A percentile compares a stretch with the other conserved stretches of the same genome.
Conservation (phyloP, 179 eudicot species). For the Corrigiola litoralis region DNA sequence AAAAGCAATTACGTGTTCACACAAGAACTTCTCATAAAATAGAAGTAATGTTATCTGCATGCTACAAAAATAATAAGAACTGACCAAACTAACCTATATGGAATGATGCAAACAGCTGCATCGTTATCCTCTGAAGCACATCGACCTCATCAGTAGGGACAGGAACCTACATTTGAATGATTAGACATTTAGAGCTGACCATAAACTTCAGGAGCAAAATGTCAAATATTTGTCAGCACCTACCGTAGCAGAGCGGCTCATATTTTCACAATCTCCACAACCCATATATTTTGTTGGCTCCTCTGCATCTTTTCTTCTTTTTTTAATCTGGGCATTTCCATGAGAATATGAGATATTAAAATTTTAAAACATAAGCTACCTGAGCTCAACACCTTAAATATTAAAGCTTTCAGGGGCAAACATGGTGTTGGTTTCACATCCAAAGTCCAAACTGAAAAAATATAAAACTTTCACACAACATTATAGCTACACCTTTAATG, state of each 20-base stretch:
- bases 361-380: neutral
- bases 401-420: too few relatives aligned
- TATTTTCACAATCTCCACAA: constrained; percentile 87
- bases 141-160: constrained; percentile 84
- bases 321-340: constrained; percentile 55
- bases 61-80: neutral
- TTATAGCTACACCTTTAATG: constrained; percentile 55
- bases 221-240: neutral
- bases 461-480: neutral
- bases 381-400: neutral
- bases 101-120: constrained; percentile 67
- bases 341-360: neutral
- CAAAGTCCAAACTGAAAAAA: too few relatives aligned
- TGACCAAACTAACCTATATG: constrained; percentile 50
- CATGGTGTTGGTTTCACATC: too few relatives aligned
- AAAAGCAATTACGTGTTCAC: neutral
- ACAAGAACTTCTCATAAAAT: neutral
- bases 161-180: constrained; percentile 47
- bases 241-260: constrained; percentile 87
- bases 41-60: neutral
- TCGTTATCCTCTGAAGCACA: constrained; percentile 64
- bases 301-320: constrained; percentile 75
- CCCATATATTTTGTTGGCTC: constrained; percentile 95
- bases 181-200: neutral
- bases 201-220: neutral